Conservation (phyloP, 202 grass and related monocot species). For the Miscanthus sacchariflorus region DNA sequence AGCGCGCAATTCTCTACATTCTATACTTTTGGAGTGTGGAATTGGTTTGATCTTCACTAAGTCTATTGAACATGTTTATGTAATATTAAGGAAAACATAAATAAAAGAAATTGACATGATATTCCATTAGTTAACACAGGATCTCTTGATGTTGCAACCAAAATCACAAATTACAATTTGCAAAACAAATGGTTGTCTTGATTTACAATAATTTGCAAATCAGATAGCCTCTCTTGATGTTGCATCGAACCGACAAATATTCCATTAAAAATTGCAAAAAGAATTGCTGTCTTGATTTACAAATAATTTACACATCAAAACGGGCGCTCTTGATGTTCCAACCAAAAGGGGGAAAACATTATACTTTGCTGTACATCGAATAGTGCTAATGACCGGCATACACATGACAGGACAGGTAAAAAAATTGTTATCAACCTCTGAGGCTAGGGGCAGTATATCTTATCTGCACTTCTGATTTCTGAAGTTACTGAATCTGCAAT, state of each 20-base stretch:
- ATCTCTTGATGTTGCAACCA: too few species aligned
- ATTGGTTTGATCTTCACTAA: too few species aligned
- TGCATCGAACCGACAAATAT: background rate
- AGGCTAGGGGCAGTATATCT: background rate
- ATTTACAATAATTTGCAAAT: background rate
- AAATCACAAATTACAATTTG: too few species aligned
- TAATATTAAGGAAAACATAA: too few species aligned
- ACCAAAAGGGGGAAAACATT: background rate
- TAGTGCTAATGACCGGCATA: background rate
- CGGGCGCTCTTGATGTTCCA: background rate
- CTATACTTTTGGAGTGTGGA: too few species aligned
- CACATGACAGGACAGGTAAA: background rate
- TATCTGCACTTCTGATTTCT: background rate
- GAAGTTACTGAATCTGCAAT: background rate
- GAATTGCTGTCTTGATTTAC: background rate
- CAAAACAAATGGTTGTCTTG: background rate
- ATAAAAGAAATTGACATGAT: too few species aligned
- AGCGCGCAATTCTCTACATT: too few species aligned
- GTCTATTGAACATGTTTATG: too few species aligned
- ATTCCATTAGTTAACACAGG: too few species aligned
- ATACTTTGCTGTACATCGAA: background rate
- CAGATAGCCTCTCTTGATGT: too few species aligned
- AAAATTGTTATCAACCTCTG: background rate
- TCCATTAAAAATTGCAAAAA: background rate
- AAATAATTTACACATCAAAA: constrained; percentile 19